These are phyloP conservation scores for Mycosarcoma maydis DNA, from an alignment of 1,284 basidiomycete genomes.

Conservation along the genomic window DNA sequence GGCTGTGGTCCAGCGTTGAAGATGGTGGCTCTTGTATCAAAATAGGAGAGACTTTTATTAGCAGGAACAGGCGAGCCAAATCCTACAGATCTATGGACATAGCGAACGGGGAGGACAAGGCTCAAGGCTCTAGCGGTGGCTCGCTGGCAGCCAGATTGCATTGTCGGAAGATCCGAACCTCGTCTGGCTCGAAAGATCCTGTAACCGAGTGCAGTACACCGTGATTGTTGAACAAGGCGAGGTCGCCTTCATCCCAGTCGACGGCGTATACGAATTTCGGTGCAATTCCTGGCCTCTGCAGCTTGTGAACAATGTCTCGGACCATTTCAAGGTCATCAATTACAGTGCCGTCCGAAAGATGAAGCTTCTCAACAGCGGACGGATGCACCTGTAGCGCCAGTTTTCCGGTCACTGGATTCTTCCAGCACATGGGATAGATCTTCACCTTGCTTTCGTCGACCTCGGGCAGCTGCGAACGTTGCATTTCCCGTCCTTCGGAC, in stretches of 20 bases:
- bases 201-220: conserved; percentile 4
- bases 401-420: conserved; percentile 1
- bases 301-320: conserved; percentile 5
- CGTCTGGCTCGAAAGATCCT: conserved; percentile 1
- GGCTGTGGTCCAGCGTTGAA: too few relatives aligned
- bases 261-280: conserved; percentile 1
- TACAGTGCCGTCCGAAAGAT: conserved; percentile 1
- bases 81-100: too few relatives aligned
- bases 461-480: background rate
- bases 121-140: conserved; percentile 5
- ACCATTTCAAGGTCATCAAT: conserved; percentile 4
- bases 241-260: conserved; percentile 8
- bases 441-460: conserved; percentile 2
- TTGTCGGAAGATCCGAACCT: conserved; percentile 7
- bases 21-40: too few relatives aligned
- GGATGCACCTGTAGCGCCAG: conserved; percentile 6
- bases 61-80: too few relatives aligned
- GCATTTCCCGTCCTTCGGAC: conserved; percentile 1
- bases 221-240: conserved; percentile 7
- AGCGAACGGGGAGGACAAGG: too few relatives aligned
- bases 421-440: conserved; percentile 6
- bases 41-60: too few relatives aligned
- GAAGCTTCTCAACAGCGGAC: conserved; percentile 3
- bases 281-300: conserved; percentile 4
- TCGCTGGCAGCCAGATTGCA: conserved; percentile 7